Conservation (phyloP, 495 filamentous ascomycete genomes). For the Penicillium macrosclerotiorum region DNA sequence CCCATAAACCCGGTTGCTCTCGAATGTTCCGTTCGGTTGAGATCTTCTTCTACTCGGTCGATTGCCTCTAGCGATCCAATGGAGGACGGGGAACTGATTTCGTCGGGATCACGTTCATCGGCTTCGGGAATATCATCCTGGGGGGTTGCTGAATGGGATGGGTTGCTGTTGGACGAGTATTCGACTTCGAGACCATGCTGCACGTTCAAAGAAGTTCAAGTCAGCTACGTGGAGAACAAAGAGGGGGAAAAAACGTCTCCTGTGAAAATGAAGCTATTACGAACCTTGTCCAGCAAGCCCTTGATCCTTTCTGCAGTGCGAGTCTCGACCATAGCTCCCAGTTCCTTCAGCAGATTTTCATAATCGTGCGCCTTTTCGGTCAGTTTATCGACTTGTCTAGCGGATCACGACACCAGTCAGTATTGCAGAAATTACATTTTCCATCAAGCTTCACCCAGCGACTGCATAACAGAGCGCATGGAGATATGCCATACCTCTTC, state of each 20-base stretch:
- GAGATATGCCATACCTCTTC: conserved; percentile 58
- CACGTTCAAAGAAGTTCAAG: background rate
- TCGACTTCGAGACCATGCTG: conserved; percentile 24
- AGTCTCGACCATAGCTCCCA: conserved; percentile 29
- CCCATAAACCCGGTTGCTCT: conserved; percentile 61
- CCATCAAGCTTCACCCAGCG: too few relatives aligned
- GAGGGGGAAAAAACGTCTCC: too few relatives aligned
- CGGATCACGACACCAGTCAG: conserved; percentile 1
- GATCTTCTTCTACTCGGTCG: conserved; percentile 61
- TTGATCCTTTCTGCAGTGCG: conserved; percentile 35
- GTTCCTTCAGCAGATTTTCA: conserved; percentile 45
- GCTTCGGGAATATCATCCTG: conserved; percentile 31
- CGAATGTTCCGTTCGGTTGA: conserved; percentile 50
- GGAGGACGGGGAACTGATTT: conserved; percentile 41
- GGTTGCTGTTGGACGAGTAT: conserved; percentile 27
- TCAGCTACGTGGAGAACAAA: background rate
- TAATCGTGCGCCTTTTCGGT: conserved; percentile 49
- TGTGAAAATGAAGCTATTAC: conserved; percentile 2
- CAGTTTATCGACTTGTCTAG: conserved; percentile 41
- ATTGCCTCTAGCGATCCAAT: conserved; percentile 60
- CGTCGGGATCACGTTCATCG: conserved; percentile 14
- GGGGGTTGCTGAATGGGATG: conserved; percentile 30
- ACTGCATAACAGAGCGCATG: background rate
- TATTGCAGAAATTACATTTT: too few relatives aligned
- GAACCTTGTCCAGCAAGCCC: conserved; percentile 37